A percentile compares a stretch with the other conserved stretches of the same genome.
Conservation (phyloP, 1,284 basidiomycete genomes). For the Meripilus lineatus region DNA sequence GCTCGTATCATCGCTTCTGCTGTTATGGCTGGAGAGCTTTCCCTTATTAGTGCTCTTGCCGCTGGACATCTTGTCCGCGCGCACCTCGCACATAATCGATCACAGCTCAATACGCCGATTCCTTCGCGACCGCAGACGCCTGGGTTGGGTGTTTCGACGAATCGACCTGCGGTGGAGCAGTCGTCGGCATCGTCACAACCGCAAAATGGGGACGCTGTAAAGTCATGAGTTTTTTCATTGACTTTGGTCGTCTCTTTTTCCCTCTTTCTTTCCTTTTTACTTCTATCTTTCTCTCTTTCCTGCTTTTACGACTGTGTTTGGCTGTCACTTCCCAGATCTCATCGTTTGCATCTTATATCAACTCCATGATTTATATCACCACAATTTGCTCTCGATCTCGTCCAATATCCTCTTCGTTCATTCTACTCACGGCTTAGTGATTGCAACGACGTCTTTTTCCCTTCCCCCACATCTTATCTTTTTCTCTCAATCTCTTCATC, state of each 20-base stretch:
- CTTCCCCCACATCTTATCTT: too few species aligned
- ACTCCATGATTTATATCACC: too few species aligned
- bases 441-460: too few species aligned
- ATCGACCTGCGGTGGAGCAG: constrained; percentile 16
- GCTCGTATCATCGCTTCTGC: constrained; percentile 85
- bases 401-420: too few species aligned
- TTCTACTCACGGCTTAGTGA: too few species aligned
- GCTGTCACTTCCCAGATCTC: too few species aligned
- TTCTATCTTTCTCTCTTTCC: too few species aligned
- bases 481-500: too few species aligned
- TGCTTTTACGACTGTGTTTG: too few species aligned
- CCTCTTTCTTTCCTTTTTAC: constrained; percentile 1
- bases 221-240: constrained; percentile 6
- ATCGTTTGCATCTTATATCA: too few species aligned
- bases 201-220: constrained; percentile 10
- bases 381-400: too few species aligned
- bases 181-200: constrained; percentile 15
- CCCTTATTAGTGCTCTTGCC: constrained; percentile 84
- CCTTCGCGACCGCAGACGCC: constrained; percentile 64
- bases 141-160: constrained; percentile 28
- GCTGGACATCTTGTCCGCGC: constrained; percentile 90
- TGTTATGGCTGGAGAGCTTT: constrained; percentile 94
- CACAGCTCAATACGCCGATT: constrained; percentile 63
- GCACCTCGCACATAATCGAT: constrained; percentile 83
- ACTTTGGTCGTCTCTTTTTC: background rate